These are phyloP conservation scores for Physcomitrellopsis africana DNA, from an alignment of 225 moss, liverwort and hornwort species.

Conservation along the genomic window DNA sequence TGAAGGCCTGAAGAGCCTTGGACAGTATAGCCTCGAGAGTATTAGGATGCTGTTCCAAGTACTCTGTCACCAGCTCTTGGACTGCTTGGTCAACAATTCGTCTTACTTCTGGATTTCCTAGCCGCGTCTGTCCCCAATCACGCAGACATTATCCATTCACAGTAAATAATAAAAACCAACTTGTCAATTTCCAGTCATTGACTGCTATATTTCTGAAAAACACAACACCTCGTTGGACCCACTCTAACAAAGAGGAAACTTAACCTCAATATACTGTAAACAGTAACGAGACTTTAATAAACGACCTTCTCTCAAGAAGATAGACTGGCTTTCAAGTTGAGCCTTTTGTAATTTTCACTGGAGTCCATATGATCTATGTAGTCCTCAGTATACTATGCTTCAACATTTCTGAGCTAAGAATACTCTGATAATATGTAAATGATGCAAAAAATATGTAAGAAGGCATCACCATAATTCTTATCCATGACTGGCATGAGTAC, in stretches of 20 bases:
- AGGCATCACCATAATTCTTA: conserved; percentile 17
- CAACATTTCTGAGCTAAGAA: conserved; percentile 23
- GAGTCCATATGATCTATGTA: conserved; percentile 1
- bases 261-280: neutral
- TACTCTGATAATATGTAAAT: neutral
- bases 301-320: neutral
- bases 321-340: neutral
- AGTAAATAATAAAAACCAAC: neutral
- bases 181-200: neutral
- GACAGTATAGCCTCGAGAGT: conserved; percentile 86
- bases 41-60: conserved; percentile 89
- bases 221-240: conserved; percentile 5
- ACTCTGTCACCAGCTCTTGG: conserved; percentile 91
- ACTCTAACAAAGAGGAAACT: conserved; percentile 18
- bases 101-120: conserved; percentile 95
- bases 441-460: conserved; percentile 3
- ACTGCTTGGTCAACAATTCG: conserved; percentile 97
- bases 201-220: conserved; percentile 20
- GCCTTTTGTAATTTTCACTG: neutral
- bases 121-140: conserved; percentile 69
- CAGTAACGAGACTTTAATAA: neutral
- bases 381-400: conserved; percentile 16
- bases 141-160: conserved; percentile 14
- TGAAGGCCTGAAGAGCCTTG: conserved; percentile 94
- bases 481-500: conserved; percentile 39